These are phyloP conservation scores for Carex pumila DNA, from an alignment of 176 grass and related monocot genomes.

Conservation along the genomic window DNA sequence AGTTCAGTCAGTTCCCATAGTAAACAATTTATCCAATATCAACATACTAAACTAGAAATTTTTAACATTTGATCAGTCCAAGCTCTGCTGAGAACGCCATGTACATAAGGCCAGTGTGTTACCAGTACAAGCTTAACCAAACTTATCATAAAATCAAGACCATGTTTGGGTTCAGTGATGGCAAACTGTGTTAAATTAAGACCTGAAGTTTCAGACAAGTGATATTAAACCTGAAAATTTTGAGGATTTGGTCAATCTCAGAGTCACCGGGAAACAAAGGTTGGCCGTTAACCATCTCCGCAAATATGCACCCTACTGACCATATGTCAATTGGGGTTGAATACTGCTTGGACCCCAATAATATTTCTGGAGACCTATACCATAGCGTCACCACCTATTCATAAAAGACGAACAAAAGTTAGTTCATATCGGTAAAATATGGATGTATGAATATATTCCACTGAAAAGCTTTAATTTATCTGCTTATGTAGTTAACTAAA, in stretches of 20 bases:
- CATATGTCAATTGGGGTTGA: conserved; percentile 94
- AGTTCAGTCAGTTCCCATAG: not conserved
- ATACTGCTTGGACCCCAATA: conserved; percentile 74
- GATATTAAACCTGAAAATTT: conserved; percentile 80
- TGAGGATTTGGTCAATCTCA: conserved; percentile 92
- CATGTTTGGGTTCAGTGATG: conserved; percentile 3
- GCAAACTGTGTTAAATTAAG: conserved; percentile 11
- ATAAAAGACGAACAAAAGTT: not conserved
- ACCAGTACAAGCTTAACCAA: not conserved
- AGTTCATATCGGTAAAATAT: no score
- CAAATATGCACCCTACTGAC: conserved; percentile 97
- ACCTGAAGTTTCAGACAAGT: not conserved
- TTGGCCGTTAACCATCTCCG: conserved; percentile 82
- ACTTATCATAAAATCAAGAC: not conserved
- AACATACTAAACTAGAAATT: not conserved
- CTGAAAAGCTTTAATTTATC: not conserved
- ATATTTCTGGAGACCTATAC: conserved; percentile 95
- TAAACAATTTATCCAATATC: not conserved
- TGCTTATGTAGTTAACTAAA: not conserved
- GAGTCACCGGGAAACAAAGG: conserved; percentile 88
- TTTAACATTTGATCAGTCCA: not conserved
- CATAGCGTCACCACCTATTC: conserved; percentile 86
- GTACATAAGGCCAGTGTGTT: not conserved
- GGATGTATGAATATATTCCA: not conserved
- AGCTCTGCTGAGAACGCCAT: not conserved